Evolutionary conservation across 129 eudicot species (phyloP).

Genomic region (Glebionis coronaria): DNA sequence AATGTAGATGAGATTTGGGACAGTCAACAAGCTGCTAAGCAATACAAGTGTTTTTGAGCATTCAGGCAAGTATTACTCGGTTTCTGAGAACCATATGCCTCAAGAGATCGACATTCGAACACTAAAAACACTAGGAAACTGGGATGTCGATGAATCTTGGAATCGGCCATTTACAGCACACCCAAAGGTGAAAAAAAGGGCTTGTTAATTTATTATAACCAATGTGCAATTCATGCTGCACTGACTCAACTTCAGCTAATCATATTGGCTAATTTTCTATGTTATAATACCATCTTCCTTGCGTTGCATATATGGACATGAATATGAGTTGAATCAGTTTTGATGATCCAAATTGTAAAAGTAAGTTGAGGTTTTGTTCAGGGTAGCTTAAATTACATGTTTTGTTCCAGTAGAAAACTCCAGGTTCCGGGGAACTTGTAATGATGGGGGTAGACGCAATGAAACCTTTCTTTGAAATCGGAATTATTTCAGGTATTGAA

Average conservation of each 20-base stretch:
- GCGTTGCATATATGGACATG: no score
- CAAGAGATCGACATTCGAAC: constrained; percentile 58
- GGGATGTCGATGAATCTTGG: constrained; percentile 63
- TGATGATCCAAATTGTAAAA: not conserved
- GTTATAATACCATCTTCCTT: no score
- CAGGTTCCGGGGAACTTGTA: constrained; percentile 65
- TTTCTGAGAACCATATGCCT: constrained; percentile 67
- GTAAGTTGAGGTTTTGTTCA: not conserved
- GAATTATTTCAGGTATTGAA: constrained; percentile 54
- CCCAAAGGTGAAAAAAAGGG: constrained; percentile 52
- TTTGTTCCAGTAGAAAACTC: constrained; percentile 51
- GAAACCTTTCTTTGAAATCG: constrained; percentile 61
- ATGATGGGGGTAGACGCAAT: constrained; percentile 57
- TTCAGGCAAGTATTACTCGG: constrained; percentile 50
- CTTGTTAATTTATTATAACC: no score
- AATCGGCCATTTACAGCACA: constrained; percentile 69
- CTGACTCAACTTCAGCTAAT: no score
- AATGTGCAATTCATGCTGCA: no score
- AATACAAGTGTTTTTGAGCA: constrained; percentile 72
- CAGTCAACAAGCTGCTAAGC: constrained; percentile 48
- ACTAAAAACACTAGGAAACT: constrained; percentile 42
- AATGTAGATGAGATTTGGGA: constrained; percentile 55
- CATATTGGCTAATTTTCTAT: no score
- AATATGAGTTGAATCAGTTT: no score
- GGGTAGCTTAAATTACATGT: not conserved